Base-by-base conservation (phyloP, 805 yeast genomes). In the Barnettozyma salicaria region DNA sequence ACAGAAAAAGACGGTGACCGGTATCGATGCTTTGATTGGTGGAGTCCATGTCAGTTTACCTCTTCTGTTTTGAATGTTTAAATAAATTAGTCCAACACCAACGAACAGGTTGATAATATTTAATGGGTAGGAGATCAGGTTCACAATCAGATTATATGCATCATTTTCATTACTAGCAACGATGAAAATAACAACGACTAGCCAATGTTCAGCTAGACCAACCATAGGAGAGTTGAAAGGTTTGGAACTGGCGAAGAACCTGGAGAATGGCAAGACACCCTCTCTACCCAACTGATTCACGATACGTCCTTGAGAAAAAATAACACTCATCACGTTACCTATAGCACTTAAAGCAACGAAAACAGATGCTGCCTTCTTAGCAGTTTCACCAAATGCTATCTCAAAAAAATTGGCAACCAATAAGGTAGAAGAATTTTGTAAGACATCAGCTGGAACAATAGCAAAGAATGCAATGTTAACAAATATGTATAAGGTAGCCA, bases 81-180 rank as follows among this genome's bases (percentile, higher is more conserved):
- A 59, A 55, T 68, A 72, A 33, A 84, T 56, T 48, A 80, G 63
- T 14, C 84, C 95, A 36, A 70, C 50, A 13, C 82, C 78, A 27
- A 85, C 76, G 30, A 68, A 65, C 21, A 78, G 64, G 57, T 84
- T 80, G 51, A 85, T 80, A 34, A 85, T 79, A 53, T 85, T 80
- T 63, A 79, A 72, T 34, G 95, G 90, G 58, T 85, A 85, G 2
- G 90, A 78, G 49, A 83, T 80, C 64, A 86, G 68, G 60, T 86
- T 84, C 59, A 82, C 58, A 48, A 85, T 76, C 56, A 86, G 81
- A 59, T 82, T 80, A 64, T 83, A 85, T 32, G 94, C 94, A 55
- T 84, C 94, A 40, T 92, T 94, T 19, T 89, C 84, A 14, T 92
- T 90, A 28, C 86, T 85, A 4, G 90, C 92, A 31, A 83, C 53